Evolutionary conservation across 2,329 filamentous ascomycete genomes (phyloP).

Genomic region (Penicillium freii): DNA sequence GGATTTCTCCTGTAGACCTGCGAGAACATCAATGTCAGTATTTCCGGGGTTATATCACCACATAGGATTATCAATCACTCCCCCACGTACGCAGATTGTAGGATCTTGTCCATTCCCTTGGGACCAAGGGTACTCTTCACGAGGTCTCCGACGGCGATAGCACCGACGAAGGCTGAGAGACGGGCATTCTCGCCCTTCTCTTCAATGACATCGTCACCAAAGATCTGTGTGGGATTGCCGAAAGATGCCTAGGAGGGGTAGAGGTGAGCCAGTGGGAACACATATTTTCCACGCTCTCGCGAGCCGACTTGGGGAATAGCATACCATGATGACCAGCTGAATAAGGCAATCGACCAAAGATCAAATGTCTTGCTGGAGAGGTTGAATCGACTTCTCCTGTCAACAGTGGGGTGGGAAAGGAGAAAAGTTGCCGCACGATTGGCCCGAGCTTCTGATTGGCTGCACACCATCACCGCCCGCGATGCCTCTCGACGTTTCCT

Average conservation of each 20-base stretch:
- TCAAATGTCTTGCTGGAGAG: constrained; percentile 23
- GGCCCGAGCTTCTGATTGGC: constrained; percentile 26
- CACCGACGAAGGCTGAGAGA: constrained; percentile 95
- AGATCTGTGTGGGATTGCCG: constrained; percentile 90
- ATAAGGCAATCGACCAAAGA: constrained; percentile 21
- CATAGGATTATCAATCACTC: constrained; percentile 5
- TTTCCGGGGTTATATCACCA: constrained; percentile 18
- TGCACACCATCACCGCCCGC: constrained; percentile 22
- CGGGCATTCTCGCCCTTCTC: constrained; percentile 99
- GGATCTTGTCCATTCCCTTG: constrained; percentile 98
- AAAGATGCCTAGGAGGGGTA: constrained; percentile 35
- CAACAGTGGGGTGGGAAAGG: constrained; percentile 29
- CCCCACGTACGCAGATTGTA: constrained; percentile 79
- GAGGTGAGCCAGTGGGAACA: constrained; percentile 6
- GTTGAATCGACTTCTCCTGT: constrained; percentile 22
- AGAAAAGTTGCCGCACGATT: constrained; percentile 27
- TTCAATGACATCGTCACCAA: constrained; percentile 92
- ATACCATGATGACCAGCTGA: constrained; percentile 33
- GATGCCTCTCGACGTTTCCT: constrained; percentile 14
- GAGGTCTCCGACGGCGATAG: constrained; percentile 94
- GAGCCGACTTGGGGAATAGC: neutral
- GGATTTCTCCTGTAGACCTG: constrained; percentile 91
- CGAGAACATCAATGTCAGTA: constrained; percentile 15
- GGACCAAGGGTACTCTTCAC: constrained; percentile 97
- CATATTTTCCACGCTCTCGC: neutral